Evolutionary conservation across 345 rosid genomes (phyloP).

Genomic region (Acer saccharum): DNA sequence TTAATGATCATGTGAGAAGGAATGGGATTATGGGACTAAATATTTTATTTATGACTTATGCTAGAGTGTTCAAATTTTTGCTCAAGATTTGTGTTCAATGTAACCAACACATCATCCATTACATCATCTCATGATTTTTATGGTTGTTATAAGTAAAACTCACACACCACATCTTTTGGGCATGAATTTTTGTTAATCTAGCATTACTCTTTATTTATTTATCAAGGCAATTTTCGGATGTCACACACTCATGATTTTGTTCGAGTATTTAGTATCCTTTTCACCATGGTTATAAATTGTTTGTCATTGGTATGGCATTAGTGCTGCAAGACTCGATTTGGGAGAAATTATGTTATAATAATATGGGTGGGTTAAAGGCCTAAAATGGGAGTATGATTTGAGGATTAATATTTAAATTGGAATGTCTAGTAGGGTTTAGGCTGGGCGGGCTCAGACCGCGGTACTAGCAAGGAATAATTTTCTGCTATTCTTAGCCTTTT

Average conservation of each 20-base stretch:
- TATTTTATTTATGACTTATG: neutral
- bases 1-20: neutral
- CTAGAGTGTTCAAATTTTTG: neutral
- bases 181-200: too few species aligned
- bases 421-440: too few species aligned
- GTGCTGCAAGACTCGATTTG: too few species aligned
- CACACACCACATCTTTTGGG: neutral
- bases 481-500: too few species aligned
- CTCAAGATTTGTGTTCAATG: neutral
- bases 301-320: neutral
- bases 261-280: neutral
- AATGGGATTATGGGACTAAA: neutral
- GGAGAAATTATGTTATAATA: too few species aligned
- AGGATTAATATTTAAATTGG: too few species aligned
- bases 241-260: neutral
- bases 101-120: neutral
- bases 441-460: too few species aligned
- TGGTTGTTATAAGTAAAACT: neutral
- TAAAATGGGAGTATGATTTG: too few species aligned
- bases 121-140: neutral
- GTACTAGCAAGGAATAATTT: too few species aligned
- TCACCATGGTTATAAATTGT: neutral
- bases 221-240: neutral
- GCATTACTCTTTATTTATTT: neutral
- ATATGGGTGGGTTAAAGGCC: too few species aligned